phyloP scores from a whole-genome alignment of 192 early-diverging fungal species.

The Coemansia reversa region DNA sequence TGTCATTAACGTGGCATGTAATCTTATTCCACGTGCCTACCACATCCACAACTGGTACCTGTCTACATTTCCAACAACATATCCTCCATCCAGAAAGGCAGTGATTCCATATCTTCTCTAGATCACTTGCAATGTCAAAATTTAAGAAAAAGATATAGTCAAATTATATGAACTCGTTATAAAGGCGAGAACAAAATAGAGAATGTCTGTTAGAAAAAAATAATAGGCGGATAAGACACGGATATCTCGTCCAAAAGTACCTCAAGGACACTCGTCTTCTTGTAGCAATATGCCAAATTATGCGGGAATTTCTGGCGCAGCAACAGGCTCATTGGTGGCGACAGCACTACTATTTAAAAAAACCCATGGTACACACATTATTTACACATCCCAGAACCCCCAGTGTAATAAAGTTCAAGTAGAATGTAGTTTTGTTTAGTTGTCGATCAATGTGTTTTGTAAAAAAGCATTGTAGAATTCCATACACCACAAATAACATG shows the following conservation, averaged over 20 bases:
- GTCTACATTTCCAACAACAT: conserved; percentile 26
- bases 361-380: conserved; percentile 1
- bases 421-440: background rate
- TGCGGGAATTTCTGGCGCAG: conserved; percentile 11
- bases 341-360: conserved; percentile 8
- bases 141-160: background rate
- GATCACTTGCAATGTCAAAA: background rate
- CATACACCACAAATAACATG: background rate
- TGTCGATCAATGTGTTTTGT: background rate
- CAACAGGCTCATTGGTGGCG: no score
- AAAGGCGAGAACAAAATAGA: background rate
- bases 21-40: conserved; percentile 45
- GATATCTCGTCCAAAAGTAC: background rate
- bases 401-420: background rate
- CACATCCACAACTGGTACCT: conserved; percentile 49
- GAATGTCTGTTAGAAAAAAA: background rate
- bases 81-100: conserved; percentile 41
- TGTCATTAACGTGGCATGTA: conserved; percentile 29
- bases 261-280: conserved; percentile 1
- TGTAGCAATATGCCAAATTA: conserved; percentile 4
- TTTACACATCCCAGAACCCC: background rate
- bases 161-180: background rate
- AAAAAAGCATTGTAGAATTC: background rate
- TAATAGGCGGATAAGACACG: background rate
- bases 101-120: conserved; percentile 49